These are phyloP conservation scores for Cryphonectria naterciae DNA, from an alignment of 2,329 filamentous ascomycete genomes.

Conservation along the genomic window DNA sequence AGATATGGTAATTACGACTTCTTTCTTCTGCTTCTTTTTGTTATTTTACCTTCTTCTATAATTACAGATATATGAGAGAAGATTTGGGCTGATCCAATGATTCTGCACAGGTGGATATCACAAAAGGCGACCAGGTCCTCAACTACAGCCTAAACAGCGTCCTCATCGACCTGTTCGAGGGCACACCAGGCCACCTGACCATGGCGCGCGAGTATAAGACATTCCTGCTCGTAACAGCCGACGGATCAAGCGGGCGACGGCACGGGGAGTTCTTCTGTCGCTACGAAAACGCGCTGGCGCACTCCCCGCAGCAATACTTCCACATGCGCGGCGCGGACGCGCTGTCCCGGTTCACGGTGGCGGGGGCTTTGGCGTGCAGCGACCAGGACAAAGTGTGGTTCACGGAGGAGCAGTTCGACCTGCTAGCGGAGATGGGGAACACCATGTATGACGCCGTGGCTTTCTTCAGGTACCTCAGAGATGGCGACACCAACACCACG, in stretches of 20 bases:
- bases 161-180: slow-evolving; percentile 30
- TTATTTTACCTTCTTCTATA: neutral
- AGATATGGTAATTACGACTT: slow-evolving; percentile 29
- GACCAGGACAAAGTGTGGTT: slow-evolving; percentile 36
- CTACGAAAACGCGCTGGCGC: slow-evolving; percentile 36
- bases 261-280: slow-evolving; percentile 35
- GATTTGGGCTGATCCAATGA: neutral
- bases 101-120: neutral
- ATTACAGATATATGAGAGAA: neutral
- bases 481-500: slow-evolving; percentile 41
- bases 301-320: slow-evolving; percentile 37
- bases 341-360: slow-evolving; percentile 39
- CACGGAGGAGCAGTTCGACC: slow-evolving; percentile 31
- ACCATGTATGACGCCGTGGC: slow-evolving; percentile 39
- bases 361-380: slow-evolving; percentile 39
- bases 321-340: slow-evolving; percentile 41
- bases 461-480: slow-evolving; percentile 40
- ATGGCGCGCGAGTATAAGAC: slow-evolving; percentile 34
- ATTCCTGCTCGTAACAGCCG: slow-evolving; percentile 32
- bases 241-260: slow-evolving; percentile 30
- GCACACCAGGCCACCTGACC: slow-evolving; percentile 22
- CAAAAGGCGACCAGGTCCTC: slow-evolving; percentile 22
- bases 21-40: too few species aligned
- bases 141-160: slow-evolving; percentile 31
- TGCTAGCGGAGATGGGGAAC: slow-evolving; percentile 35